Base-by-base conservation (phyloP, 2,329 filamentous ascomycete species). In the Aspergillus ochraceus region DNA sequence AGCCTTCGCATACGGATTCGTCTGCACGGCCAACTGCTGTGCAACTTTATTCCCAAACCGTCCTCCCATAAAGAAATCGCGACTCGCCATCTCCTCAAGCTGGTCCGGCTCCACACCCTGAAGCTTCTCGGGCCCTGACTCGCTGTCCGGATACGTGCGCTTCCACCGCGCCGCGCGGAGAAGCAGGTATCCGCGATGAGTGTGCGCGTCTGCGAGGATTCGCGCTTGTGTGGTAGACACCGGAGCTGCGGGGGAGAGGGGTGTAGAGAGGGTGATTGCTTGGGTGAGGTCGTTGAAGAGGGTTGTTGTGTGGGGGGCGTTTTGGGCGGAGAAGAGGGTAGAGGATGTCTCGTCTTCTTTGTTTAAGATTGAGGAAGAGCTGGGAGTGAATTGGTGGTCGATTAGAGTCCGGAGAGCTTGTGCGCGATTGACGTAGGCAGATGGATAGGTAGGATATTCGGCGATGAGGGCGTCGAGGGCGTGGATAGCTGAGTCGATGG, bases 1-100 rank as follows among this genome's bases (percentile, higher is more conserved):
- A 76, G 87, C 81, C 74, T 86, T 86, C 32, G 84, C 84, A 73
- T 87, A 86, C 30, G 85, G 85, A 74, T 87, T 87, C 52, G 84
- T 86, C 71, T 82, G 77, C 17, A 87, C 84, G 14, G 83, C 83
- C 75, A 87, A 76, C 65, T 84, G 81, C 66, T 81, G 79, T 49
- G 83, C 84, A 24, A 84, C 77, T 58, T 82, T 79, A 70, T 86
- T 86, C 1, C 85, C 85, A 70, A 82, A 86, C 47, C 79, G 66
- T 1, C 82, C 83, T 1, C 83, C 85, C 22, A 79, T 70, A 36
- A 79, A 81, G 68, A 87, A 86, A 62, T 85, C 80, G 32, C 74
- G 74, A 63, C 82, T 85, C 3, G 83, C 84, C 67, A 82, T 75
- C 66, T 86, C 84, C 66, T 87, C 84, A 10, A 86, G 62, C 49